A percentile compares a stretch with the other conserved stretches of the same genome.
phyloP scores from a whole-genome alignment of 2,329 filamentous ascomycete genomes.

The Penicillium sp. region DNA sequence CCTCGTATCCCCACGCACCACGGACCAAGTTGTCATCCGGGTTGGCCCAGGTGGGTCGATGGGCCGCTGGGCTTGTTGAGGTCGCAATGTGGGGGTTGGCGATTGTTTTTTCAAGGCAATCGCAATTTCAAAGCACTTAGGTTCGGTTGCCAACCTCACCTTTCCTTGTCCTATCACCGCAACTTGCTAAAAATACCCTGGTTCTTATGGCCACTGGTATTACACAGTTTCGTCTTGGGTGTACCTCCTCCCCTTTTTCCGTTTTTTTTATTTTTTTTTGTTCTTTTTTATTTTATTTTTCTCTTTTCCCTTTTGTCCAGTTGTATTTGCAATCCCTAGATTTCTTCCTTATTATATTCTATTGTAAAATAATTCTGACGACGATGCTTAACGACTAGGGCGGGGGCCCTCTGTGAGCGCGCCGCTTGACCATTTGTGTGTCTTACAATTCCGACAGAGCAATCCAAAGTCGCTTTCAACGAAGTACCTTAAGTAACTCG shows the following conservation, averaged over 20 bases:
- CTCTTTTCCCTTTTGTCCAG: too few relatives aligned
- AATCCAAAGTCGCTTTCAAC: too few relatives aligned
- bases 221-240: conserved; percentile 11
- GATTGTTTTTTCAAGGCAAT: conserved; percentile 9
- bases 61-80: not conserved
- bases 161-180: conserved; percentile 5
- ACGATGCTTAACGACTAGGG: not conserved
- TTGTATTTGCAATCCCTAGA: too few relatives aligned
- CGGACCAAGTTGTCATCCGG: not conserved
- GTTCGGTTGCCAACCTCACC: conserved; percentile 15
- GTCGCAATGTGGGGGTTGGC: conserved; percentile 13
- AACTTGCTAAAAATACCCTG: conserved; percentile 12
- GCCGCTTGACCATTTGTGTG: not conserved
- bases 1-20: conserved; percentile 22
- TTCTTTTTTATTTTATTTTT: too few relatives aligned
- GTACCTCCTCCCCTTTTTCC: not conserved
- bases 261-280: not conserved
- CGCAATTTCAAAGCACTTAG: conserved; percentile 14
- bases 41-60: conserved; percentile 1
- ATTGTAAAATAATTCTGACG: too few relatives aligned
- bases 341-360: too few relatives aligned
- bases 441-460: too few relatives aligned
- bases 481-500: not conserved
- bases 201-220: conserved; percentile 1
- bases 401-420: not conserved